Percentiles rank a stretch among this genome's conserved stretches.
Evolutionary conservation across 306 rosid species (phyloP).

Genomic region (Vigna radiata): DNA sequence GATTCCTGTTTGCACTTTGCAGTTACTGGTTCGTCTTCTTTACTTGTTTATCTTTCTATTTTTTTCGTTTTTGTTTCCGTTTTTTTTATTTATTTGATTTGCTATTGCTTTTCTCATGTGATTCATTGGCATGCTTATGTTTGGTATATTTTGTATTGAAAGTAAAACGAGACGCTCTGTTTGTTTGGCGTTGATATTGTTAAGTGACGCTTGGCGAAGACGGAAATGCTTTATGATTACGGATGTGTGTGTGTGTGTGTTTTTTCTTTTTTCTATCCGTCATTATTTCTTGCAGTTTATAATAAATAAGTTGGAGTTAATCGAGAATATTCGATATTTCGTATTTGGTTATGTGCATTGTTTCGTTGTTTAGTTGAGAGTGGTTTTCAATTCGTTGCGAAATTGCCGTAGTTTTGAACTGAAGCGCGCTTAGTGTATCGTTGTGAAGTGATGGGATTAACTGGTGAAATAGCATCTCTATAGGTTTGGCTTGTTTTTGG

Average conservation of each 20-base stretch:
- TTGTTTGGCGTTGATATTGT: background rate
- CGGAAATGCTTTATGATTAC: background rate
- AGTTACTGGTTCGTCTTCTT: conserved; percentile 43
- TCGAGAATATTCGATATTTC: background rate
- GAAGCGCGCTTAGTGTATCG: background rate
- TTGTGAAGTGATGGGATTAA: conserved; percentile 17
- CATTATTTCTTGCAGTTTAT: background rate
- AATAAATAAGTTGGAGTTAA: background rate
- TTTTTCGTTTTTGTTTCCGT: background rate
- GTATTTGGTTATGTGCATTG: background rate
- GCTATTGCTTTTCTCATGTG: background rate
- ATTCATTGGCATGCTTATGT: background rate
- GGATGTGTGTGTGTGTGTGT: background rate
- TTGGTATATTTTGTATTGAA: background rate
- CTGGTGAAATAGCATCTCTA: conserved; percentile 1
- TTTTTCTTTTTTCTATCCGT: background rate
- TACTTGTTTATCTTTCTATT: background rate
- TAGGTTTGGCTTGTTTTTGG: conserved; percentile 26
- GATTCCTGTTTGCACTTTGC: conserved; percentile 52
- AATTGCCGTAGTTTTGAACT: conserved; percentile 6
- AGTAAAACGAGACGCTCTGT: background rate
- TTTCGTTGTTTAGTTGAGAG: background rate
- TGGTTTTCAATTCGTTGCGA: background rate
- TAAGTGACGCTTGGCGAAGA: background rate
- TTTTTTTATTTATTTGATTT: background rate